Evolutionary conservation across 2,329 filamentous ascomycete genomes (phyloP), one percentile per base, ranked within the genome.

Genomic region (Ploettnerulaceae sp.): DNA sequence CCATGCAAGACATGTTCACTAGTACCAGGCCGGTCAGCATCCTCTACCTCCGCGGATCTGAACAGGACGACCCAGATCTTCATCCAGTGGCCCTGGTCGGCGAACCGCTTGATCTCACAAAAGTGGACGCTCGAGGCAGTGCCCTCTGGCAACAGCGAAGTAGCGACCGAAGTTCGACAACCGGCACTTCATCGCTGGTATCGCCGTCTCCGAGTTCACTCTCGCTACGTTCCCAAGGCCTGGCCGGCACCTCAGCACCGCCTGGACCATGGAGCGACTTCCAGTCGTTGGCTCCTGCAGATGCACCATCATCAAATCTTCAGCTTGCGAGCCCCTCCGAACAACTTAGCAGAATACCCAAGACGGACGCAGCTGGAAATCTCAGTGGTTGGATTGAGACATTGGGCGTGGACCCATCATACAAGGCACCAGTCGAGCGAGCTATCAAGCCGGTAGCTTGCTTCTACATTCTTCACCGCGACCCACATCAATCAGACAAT

Each of bases 331-430:
- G 66, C 40, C 71, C 72, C 15, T 69, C 72, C 53, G 74, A 67
- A 66, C 75, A 73, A 28, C 66, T 57, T 62, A 81, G 65, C 64
- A 86, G 74, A 54, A 64, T 79, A n/a, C 67, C 70, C 34, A 72
- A 72, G 56, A 75, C 70, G 1, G 79, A 82, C 43, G 77, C 80
- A 17, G 70, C 78, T 26, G 83, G 83, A 7, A 79, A 76, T 18
- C 70, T 89, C 21, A 84, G 80, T 50, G 85, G 86, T 5, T 95
- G 86, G 82, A 93, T 97, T 53, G 89, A 96, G 63, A 89, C 89
- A 1, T 69, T 95, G 6, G 93, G 89, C 24, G 88, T 97, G n/a
- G 93, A 97, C 63, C 72, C 82, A 12, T 77, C 76, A 2, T 98
- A 97, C 63, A 80, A 84, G 48, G 84, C 93, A 34, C 90, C 90